Percentiles rank a stretch among this genome's conserved stretches.
Evolutionary conservation across 768 basidiomycete species (phyloP).

Genomic region (Hypsizygus marmoreus): DNA sequence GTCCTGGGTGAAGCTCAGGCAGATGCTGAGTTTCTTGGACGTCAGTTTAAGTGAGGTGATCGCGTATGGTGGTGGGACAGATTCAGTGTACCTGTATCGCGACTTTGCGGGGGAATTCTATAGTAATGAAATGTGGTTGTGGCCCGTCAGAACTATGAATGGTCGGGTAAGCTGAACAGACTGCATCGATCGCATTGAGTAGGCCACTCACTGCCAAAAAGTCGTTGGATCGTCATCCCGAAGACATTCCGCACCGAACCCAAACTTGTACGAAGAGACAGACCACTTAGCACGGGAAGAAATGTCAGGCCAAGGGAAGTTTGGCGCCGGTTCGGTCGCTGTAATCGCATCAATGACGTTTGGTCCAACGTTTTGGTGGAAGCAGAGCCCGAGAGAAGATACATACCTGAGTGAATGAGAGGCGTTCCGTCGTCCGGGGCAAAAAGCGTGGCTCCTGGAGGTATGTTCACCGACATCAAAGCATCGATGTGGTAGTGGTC

Average conservation of each 20-base stretch:
- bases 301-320: constrained; percentile 78
- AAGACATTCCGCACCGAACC: constrained; percentile 92
- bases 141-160: constrained; percentile 96
- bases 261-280: constrained; percentile 95
- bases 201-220: constrained; percentile 89
- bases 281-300: constrained; percentile 92
- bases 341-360: neutral
- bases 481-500: too few species aligned
- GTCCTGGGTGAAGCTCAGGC: constrained; percentile 78
- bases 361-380: neutral
- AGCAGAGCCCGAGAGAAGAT: neutral
- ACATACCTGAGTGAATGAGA: constrained; percentile 39
- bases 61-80: too few species aligned
- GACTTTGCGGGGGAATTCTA: constrained; percentile 90
- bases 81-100: constrained; percentile 73
- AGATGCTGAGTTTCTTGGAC: constrained; percentile 80
- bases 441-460: constrained; percentile 18
- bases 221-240: constrained; percentile 87
- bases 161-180: too few species aligned
- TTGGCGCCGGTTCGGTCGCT: constrained; percentile 51
- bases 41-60: too few species aligned
- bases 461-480: constrained; percentile 25
- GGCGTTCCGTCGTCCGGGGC: constrained; percentile 32
- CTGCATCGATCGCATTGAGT: too few species aligned
- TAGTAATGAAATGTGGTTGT: constrained; percentile 94